These are phyloP conservation scores for Brasenia schreberi DNA, from an alignment of 164 flowering plant species.

Conservation along the genomic window DNA sequence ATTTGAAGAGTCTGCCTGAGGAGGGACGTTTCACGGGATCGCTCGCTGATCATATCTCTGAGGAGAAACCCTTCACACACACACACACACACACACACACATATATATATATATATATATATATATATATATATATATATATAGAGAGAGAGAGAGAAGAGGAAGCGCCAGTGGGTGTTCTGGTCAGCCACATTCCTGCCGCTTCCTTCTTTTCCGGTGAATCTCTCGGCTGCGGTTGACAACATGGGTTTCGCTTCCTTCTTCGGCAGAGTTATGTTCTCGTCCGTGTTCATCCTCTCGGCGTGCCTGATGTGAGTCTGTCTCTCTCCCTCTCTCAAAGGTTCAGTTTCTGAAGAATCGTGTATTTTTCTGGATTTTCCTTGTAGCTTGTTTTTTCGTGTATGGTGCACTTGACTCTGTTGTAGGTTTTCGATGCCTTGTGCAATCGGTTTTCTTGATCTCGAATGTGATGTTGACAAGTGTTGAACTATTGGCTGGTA, in stretches of 20 bases:
- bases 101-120: no score
- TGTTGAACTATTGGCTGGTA: no score
- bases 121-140: no score
- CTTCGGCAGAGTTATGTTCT: constrained; percentile 34
- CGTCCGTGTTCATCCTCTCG: constrained; percentile 32
- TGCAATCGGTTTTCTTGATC: background rate
- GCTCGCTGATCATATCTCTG: background rate
- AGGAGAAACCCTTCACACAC: background rate
- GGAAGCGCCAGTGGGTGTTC: background rate
- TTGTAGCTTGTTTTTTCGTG: background rate
- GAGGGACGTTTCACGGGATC: background rate
- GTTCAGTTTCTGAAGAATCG: background rate
- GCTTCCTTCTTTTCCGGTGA: background rate
- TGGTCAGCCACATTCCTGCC: background rate
- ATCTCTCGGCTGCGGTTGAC: background rate
- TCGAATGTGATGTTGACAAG: background rate
- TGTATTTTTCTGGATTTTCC: background rate
- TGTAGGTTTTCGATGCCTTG: background rate
- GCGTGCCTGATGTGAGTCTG: constrained; percentile 44
- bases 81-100: no score
- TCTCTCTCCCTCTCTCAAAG: background rate
- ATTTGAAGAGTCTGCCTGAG: background rate
- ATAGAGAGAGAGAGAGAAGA: background rate
- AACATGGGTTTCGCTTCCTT: constrained; percentile 33
- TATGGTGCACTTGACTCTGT: background rate